phyloP scores from a whole-genome alignment of 2,329 filamentous ascomycete genomes.

The Monosporascus sp. region DNA sequence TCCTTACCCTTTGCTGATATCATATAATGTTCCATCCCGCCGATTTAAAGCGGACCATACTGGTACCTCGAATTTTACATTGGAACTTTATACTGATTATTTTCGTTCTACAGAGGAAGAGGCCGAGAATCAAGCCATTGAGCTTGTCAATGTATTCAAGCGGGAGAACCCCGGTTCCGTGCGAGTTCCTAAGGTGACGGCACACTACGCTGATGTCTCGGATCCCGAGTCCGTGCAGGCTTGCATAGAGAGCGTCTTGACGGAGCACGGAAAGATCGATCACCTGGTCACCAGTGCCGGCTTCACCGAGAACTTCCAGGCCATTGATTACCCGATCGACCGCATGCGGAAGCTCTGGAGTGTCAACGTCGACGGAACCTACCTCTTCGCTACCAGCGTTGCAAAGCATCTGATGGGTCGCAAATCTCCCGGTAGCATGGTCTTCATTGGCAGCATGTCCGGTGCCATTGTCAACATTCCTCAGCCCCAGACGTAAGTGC shows the following conservation, averaged over 20 bases:
- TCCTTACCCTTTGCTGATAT: background rate
- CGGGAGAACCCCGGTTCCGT: slow-evolving; percentile 70
- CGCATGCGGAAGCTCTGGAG: slow-evolving; percentile 90
- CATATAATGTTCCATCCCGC: background rate
- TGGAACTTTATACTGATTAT: slow-evolving; percentile 9
- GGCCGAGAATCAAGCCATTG: slow-evolving; percentile 68
- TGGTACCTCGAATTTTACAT: background rate
- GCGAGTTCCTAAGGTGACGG: slow-evolving; percentile 75
- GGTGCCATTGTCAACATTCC: slow-evolving; percentile 92
- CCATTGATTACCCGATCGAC: slow-evolving; percentile 83
- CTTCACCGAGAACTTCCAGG: slow-evolving; percentile 94
- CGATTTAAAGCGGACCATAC: background rate
- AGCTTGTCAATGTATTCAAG: slow-evolving; percentile 69
- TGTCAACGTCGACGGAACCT: slow-evolving; percentile 90
- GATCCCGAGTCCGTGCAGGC: slow-evolving; percentile 71
- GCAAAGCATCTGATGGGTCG: slow-evolving; percentile 85
- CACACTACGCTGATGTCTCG: slow-evolving; percentile 85
- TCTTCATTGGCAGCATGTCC: slow-evolving; percentile 94
- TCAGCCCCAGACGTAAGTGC: slow-evolving; percentile 70
- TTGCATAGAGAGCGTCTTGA: slow-evolving; percentile 65
- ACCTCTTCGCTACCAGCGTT: slow-evolving; percentile 77
- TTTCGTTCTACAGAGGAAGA: slow-evolving; percentile 60
- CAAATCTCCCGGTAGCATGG: slow-evolving; percentile 74
- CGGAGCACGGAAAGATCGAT: slow-evolving; percentile 76
- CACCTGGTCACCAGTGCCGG: slow-evolving; percentile 93